Base-by-base conservation (phyloP, 208 protist species). In the Leishmania turanica region DNA sequence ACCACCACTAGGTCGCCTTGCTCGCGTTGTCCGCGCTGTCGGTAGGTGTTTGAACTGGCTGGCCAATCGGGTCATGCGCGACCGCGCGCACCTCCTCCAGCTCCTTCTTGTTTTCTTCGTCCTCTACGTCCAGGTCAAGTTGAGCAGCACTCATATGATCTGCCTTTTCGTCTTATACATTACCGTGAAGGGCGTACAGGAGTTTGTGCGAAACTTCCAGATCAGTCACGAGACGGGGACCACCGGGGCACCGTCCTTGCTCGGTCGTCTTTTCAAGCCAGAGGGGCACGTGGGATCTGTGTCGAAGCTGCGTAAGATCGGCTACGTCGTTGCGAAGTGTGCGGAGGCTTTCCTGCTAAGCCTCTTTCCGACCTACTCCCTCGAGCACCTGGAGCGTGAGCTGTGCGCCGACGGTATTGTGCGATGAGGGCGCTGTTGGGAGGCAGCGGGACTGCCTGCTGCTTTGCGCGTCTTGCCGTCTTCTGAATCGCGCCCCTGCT, bases 381-480 rank as follows among this genome's bases (percentile, higher is more conserved):
- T 95, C 1, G 89, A 94, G 47, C 49, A 75, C 8, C 78, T 97
- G 4, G 90, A 97, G 84, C 62, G 70, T n/a, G 91, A 94, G 75
- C 79, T 97, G 31, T 54, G 76, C 47, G 70, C 64, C n/a, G 93
- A 97, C 77, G 88, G 86, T 71, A 95, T 97, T 73, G 76, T 95
- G 21, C 76, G 70, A 4, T 84, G 71, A 71, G 8, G 40, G 65
- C 3, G 65, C 2, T 3, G 9, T 45, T 45, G 37, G 21, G 34
- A 70, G 1, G 37, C 65, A 45, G 6, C 11, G 65, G 15, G 21
- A 27, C 37, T 70, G 34, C 37, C 9, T 47, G 19, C 65, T 47
- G 13, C 34, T 45, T 70, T 17, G n/a, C 11, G 17, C 19, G 34
- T 45, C 24, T 68, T 68, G 9, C 31, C 34, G 2, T 47, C 2